Conservation (phyloP, 2,329 filamentous ascomycete species). For the Neopestalotiopsis clavispora region DNA sequence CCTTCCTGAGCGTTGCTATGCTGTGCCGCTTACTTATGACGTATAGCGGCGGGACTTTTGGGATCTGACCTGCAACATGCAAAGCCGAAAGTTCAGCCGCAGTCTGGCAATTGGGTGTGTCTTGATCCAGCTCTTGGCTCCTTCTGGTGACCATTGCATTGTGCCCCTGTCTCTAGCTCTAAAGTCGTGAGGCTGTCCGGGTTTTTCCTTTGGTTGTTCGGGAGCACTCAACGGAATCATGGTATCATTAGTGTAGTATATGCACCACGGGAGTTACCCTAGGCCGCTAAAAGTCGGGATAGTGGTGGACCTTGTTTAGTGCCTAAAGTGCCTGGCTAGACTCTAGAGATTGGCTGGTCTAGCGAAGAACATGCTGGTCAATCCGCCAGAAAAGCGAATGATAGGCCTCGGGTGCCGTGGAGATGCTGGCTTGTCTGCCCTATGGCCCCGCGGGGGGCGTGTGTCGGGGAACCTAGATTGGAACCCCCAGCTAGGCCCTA, state of each 20-base stretch:
- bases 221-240: too few relatives aligned
- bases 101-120: background rate
- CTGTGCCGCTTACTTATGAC: background rate
- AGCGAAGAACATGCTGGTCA: background rate
- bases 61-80: background rate
- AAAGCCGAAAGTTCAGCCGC: constrained; percentile 1
- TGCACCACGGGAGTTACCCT: too few relatives aligned
- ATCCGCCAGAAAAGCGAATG: background rate
- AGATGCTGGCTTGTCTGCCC: background rate
- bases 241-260: too few relatives aligned
- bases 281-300: too few relatives aligned
- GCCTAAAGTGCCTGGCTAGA: too few relatives aligned
- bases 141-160: background rate
- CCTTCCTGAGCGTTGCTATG: background rate
- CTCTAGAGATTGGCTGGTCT: too few relatives aligned
- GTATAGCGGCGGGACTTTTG: background rate
- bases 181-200: too few relatives aligned
- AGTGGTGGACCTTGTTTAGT: too few relatives aligned
- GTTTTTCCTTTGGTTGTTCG: too few relatives aligned
- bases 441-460: background rate
- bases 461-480: background rate
- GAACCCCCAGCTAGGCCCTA: background rate
- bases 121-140: background rate
- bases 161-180: background rate
- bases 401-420: background rate